Conservation (phyloP, 768 basidiomycete genomes). For the Sarcodon sp. region DNA sequence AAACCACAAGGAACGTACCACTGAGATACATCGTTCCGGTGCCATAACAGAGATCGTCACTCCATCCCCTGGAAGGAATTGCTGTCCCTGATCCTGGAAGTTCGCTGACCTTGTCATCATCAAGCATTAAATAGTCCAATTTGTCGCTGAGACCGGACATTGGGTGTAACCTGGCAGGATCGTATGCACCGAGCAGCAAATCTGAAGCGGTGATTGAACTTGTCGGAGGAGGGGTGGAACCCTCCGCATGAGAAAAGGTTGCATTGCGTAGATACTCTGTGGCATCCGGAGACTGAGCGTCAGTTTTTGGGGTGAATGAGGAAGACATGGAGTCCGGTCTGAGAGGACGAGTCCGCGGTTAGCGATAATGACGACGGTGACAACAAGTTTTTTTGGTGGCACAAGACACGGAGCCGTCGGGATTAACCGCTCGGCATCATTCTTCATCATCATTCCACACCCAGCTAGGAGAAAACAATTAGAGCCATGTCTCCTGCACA, state of each 20-base stretch:
- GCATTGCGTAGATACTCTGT: conserved; percentile 13
- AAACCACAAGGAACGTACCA: conserved; percentile 61
- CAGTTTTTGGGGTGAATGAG: no score
- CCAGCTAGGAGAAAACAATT: no score
- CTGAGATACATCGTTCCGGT: conserved; percentile 98
- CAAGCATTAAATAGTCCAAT: conserved; percentile 89
- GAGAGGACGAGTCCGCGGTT: no score
- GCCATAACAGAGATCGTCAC: conserved; percentile 98
- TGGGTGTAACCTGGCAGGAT: conserved; percentile 89
- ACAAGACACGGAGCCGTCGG: no score
- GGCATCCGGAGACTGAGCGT: conserved; percentile 5
- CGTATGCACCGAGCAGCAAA: conserved; percentile 68
- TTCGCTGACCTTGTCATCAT: conserved; percentile 91
- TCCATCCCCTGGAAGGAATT: conserved; percentile 93
- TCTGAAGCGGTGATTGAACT: conserved; percentile 63
- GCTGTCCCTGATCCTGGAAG: conserved; percentile 85
- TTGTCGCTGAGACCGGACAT: conserved; percentile 86
- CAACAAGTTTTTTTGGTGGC: no score
- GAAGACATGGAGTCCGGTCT: no score
- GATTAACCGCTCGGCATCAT: no score
- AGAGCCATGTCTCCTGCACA: no score
- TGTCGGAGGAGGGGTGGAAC: conserved; percentile 4
- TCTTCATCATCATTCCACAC: no score
- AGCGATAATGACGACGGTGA: no score
- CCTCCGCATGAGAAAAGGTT: conserved; percentile 9